Conservation (phyloP, 208 protist species). For the Crithidia sp. region DNA sequence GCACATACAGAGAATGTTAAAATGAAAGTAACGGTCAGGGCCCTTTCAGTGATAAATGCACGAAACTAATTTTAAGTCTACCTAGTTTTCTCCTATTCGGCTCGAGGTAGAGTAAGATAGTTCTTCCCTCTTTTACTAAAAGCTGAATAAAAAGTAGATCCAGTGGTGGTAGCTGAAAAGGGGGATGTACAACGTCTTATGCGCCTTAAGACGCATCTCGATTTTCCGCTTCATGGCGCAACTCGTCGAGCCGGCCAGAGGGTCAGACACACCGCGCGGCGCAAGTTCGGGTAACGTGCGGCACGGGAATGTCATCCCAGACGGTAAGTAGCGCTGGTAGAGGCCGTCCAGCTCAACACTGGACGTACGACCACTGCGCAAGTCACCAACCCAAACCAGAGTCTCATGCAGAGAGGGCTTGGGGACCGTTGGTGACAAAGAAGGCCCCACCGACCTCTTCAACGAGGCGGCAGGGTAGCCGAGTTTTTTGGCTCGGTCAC, state of each 20-base stretch:
- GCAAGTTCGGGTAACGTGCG: background rate
- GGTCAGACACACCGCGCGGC: background rate
- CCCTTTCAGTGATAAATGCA: too few relatives aligned
- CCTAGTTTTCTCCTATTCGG: too few relatives aligned
- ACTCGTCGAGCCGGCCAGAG: background rate
- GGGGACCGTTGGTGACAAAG: background rate
- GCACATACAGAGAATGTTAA: too few relatives aligned
- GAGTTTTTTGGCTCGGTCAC: background rate
- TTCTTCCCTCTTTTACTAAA: too few relatives aligned
- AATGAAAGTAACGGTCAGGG: too few relatives aligned
- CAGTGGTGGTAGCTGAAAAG: background rate
- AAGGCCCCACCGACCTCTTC: background rate
- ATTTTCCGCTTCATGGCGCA: background rate
- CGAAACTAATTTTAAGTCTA: too few relatives aligned
- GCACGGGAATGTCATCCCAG: background rate
- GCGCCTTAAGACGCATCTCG: background rate
- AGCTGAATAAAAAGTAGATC: background rate
- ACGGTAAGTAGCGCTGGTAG: background rate
- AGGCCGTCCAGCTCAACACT: background rate
- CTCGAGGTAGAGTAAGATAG: too few relatives aligned
- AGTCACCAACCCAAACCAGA: background rate
- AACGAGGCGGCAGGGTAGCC: conserved; percentile 1
- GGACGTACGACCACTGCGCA: background rate
- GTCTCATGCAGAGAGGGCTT: background rate
- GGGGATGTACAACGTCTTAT: background rate